Evolutionary conservation across 768 basidiomycete species (phyloP).

Genomic region (Termitomyces heimii): DNA sequence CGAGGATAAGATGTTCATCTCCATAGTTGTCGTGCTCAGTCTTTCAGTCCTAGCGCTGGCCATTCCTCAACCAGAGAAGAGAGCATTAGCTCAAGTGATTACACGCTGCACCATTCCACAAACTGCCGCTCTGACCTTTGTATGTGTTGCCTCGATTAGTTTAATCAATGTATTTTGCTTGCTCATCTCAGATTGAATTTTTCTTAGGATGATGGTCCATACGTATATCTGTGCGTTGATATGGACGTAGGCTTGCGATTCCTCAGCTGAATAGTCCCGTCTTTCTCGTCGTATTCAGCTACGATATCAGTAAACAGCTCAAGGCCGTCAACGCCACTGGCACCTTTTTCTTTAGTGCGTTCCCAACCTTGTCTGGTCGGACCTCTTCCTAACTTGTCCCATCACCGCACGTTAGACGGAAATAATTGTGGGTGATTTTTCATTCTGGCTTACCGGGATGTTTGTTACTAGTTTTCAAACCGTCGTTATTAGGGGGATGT

Average conservation of each 20-base stretch:
- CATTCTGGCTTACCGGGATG: neutral
- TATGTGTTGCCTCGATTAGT: neutral
- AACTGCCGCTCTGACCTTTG: slow-evolving; percentile 15
- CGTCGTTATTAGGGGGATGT: slow-evolving; percentile 18
- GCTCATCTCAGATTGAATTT: neutral
- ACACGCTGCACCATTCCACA: slow-evolving; percentile 15
- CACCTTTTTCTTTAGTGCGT: slow-evolving; percentile 27
- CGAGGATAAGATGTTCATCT: slow-evolving; percentile 4
- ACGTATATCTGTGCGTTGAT: slow-evolving; percentile 7
- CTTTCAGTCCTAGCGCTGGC: slow-evolving; percentile 6
- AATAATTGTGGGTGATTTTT: slow-evolving; percentile 18
- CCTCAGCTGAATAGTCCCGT: neutral
- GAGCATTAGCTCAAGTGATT: slow-evolving; percentile 12
- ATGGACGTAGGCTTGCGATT: neutral
- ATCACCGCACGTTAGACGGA: slow-evolving; percentile 15
- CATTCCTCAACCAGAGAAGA: slow-evolving; percentile 10
- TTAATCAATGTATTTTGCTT: neutral
- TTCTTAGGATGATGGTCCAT: slow-evolving; percentile 16
- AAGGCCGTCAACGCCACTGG: slow-evolving; percentile 19
- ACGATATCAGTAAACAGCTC: slow-evolving; percentile 6
- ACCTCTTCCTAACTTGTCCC: neutral
- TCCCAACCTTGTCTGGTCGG: neutral
- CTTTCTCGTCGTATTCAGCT: neutral
- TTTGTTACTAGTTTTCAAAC: neutral
- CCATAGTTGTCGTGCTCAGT: slow-evolving; percentile 7